Conservation (phyloP, 805 yeast genomes). For the Zygotorulaspora danielsina region DNA sequence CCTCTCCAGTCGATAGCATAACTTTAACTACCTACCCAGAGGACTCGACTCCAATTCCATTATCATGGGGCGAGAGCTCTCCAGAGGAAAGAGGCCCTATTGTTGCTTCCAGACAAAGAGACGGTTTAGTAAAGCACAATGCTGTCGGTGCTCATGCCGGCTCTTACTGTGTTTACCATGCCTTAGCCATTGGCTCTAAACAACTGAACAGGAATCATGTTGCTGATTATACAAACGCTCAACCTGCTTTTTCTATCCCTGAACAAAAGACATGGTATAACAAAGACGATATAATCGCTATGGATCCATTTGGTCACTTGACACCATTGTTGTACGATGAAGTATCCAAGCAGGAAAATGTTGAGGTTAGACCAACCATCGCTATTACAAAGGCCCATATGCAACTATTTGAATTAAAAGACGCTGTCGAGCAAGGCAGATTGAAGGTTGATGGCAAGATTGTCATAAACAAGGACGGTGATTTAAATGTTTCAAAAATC, state of each 20-base stretch:
- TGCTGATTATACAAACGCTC: conserved; percentile 60
- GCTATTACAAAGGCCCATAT: conserved; percentile 64
- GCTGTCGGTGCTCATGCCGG: conserved; percentile 65
- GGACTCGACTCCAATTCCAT: conserved; percentile 47
- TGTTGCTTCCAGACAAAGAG: conserved; percentile 47
- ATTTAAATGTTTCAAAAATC: conserved; percentile 56
- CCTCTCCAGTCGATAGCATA: conserved; percentile 28
- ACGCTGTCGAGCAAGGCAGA: conserved; percentile 51
- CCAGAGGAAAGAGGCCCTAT: conserved; percentile 52
- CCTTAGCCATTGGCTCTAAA: conserved; percentile 57
- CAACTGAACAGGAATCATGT: conserved; percentile 49
- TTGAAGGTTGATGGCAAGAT: conserved; percentile 55
- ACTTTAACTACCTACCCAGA: conserved; percentile 51
- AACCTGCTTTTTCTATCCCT: conserved; percentile 54
- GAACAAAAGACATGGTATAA: conserved; percentile 56
- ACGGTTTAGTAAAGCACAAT: conserved; percentile 51
- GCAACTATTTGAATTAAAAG: conserved; percentile 55
- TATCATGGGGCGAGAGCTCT: conserved; percentile 52
- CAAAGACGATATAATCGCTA: conserved; percentile 52
- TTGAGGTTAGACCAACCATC: conserved; percentile 60
- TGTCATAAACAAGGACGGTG: conserved; percentile 57
- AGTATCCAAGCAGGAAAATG: conserved; percentile 41
- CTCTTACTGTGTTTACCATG: conserved; percentile 60
- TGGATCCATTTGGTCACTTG: conserved; percentile 65
- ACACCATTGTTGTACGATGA: conserved; percentile 57